A percentile compares a stretch with the other conserved stretches of the same genome.
Evolutionary conservation across 2,329 filamentous ascomycete species (phyloP).

Genomic region (Pseudofabraea citricarpa): DNA sequence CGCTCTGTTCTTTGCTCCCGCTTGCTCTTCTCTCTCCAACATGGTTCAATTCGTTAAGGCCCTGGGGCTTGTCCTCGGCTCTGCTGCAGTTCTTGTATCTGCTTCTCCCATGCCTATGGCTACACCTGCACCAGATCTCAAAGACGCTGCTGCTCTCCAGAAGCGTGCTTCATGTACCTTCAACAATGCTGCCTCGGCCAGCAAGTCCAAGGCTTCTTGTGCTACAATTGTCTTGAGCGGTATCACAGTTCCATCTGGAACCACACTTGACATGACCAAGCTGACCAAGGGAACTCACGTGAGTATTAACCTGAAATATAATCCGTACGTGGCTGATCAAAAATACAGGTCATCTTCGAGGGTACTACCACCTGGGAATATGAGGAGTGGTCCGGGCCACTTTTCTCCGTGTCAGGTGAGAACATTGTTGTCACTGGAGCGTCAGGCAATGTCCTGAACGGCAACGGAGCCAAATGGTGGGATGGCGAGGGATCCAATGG

Average conservation of each 20-base stretch:
- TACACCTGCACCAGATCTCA: slow-evolving; percentile 19
- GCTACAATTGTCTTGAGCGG: slow-evolving; percentile 47
- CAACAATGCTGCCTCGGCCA: slow-evolving; percentile 41
- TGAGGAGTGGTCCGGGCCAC: slow-evolving; percentile 59
- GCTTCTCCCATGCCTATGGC: slow-evolving; percentile 14
- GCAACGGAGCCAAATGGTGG: slow-evolving; percentile 51
- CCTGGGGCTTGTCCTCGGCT: slow-evolving; percentile 17
- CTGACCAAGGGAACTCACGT: slow-evolving; percentile 41
- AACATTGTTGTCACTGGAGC: slow-evolving; percentile 20
- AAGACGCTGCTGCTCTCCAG: slow-evolving; percentile 7
- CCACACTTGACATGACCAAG: slow-evolving; percentile 52
- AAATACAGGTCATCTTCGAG: slow-evolving; percentile 49
- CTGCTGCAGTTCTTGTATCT: slow-evolving; percentile 14
- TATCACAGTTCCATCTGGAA: slow-evolving; percentile 52
- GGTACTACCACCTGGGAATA: slow-evolving; percentile 65
- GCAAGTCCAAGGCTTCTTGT: slow-evolving; percentile 45
- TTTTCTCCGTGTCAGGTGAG: slow-evolving; percentile 39
- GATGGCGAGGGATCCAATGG: slow-evolving; percentile 55
- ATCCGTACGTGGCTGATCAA: background rate
- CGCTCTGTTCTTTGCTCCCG: slow-evolving; percentile 5
- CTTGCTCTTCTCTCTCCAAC: slow-evolving; percentile 9
- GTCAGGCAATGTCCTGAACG: slow-evolving; percentile 40
- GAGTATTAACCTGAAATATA: background rate
- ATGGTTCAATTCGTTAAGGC: slow-evolving; percentile 18
- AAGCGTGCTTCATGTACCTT: slow-evolving; percentile 45